Evolutionary conservation across 768 basidiomycete species (phyloP).

Genomic region (Mycena filopes): DNA sequence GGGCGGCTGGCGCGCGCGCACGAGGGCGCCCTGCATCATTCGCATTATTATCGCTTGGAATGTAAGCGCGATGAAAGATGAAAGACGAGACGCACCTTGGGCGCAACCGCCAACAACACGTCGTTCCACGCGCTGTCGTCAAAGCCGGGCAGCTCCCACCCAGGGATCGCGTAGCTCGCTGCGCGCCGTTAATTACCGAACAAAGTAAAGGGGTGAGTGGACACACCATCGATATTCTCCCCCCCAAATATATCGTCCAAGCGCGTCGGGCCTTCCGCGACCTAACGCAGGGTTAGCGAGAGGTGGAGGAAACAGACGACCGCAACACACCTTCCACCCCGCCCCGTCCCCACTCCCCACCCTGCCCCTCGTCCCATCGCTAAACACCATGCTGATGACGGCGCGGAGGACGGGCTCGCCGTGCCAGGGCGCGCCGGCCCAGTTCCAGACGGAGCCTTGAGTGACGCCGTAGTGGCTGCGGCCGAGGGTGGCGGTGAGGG

Average conservation of each 20-base stretch:
- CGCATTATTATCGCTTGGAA: too few species aligned
- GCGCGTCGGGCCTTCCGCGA: constrained; percentile 41
- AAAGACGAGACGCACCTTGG: constrained; percentile 18
- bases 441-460: constrained; percentile 45
- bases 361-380: constrained; percentile 37
- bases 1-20: constrained; percentile 38
- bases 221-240: constrained; percentile 44
- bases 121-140: constrained; percentile 35
- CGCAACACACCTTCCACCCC: constrained; percentile 34
- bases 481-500: constrained; percentile 40
- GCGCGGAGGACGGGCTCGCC: constrained; percentile 39
- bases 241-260: constrained; percentile 45
- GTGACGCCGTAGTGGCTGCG: constrained; percentile 44
- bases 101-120: constrained; percentile 35
- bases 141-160: constrained; percentile 36
- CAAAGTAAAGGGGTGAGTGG: not conserved
- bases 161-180: constrained; percentile 39
- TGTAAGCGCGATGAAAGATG: too few species aligned
- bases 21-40: constrained; percentile 30
- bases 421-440: constrained; percentile 44
- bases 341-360: constrained; percentile 37
- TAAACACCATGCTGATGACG: constrained; percentile 39
- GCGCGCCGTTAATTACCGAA: too few species aligned
- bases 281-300: not conserved
- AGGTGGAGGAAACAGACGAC: not conserved